phyloP scores from a whole-genome alignment of 2,329 filamentous ascomycete genomes.

The Sarocladiaceae sp. region DNA sequence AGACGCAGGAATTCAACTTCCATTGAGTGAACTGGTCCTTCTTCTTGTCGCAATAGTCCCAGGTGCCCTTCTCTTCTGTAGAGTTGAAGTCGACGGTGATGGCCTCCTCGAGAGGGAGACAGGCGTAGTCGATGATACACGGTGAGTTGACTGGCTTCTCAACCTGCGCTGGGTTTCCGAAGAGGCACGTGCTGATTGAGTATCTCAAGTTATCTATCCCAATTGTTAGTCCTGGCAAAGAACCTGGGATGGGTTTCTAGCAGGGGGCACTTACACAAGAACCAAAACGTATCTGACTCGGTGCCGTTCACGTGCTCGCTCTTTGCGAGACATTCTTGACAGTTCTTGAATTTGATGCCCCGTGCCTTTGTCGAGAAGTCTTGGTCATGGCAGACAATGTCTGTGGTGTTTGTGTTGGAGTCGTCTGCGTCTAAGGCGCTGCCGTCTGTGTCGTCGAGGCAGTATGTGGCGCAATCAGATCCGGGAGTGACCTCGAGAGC shows the following conservation, averaged over 20 bases:
- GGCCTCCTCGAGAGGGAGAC: slow-evolving; percentile 33
- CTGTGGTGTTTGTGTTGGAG: slow-evolving; percentile 38
- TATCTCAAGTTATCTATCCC: slow-evolving; percentile 45
- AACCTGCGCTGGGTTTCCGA: slow-evolving; percentile 25
- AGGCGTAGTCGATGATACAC: slow-evolving; percentile 38
- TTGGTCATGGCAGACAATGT: slow-evolving; percentile 42
- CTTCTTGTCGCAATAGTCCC: slow-evolving; percentile 38
- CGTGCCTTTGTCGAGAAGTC: slow-evolving; percentile 30
- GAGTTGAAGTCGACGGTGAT: slow-evolving; percentile 28
- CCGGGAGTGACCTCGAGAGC: slow-evolving; percentile 45
- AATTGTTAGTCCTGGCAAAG: neutral
- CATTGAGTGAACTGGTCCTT: slow-evolving; percentile 26
- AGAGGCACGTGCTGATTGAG: slow-evolving; percentile 43
- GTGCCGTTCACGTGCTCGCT: slow-evolving; percentile 34
- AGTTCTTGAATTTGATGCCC: slow-evolving; percentile 44
- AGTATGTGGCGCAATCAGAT: slow-evolving; percentile 45
- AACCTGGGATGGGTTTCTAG: neutral
- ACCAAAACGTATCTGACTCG: slow-evolving; percentile 41
- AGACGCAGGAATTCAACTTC: slow-evolving; percentile 31
- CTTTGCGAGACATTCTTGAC: slow-evolving; percentile 41
- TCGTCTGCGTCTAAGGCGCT: slow-evolving; percentile 27
- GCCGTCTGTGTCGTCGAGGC: slow-evolving; percentile 33
- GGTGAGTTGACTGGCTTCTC: slow-evolving; percentile 28
- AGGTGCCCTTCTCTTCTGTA: slow-evolving; percentile 18
- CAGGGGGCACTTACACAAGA: slow-evolving; percentile 36